phyloP scores from a whole-genome alignment of 2,329 filamentous ascomycete genomes.

The Ilyonectria robusta region DNA sequence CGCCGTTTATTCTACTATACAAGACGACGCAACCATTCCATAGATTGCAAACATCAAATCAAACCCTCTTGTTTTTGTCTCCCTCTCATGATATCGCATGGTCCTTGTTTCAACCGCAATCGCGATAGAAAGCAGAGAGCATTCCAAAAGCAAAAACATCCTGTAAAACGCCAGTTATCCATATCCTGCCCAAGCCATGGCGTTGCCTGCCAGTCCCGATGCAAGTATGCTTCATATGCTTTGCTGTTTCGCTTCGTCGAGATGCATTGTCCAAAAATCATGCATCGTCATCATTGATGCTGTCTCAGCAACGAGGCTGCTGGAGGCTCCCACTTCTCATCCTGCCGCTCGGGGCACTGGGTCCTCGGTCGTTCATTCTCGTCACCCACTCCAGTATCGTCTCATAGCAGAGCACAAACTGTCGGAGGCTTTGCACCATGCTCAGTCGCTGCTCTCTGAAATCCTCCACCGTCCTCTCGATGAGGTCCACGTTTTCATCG shows the following conservation, averaged over 20 bases:
- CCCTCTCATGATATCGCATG: constrained; percentile 11
- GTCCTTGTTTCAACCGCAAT: not conserved
- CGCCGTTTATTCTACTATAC: constrained; percentile 44
- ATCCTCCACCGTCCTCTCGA: constrained; percentile 90
- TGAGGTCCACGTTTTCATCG: constrained; percentile 80
- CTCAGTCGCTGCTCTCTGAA: constrained; percentile 90
- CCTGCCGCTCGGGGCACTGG: constrained; percentile 37
- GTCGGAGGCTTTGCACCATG: constrained; percentile 95
- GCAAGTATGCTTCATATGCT: constrained; percentile 39
- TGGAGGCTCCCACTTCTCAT: constrained; percentile 53
- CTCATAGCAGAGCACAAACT: constrained; percentile 98
- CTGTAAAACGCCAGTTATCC: constrained; percentile 33
- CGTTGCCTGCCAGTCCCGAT: constrained; percentile 36
- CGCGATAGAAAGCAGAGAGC: not conserved
- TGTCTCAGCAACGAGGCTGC: constrained; percentile 36
- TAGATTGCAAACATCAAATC: constrained; percentile 27
- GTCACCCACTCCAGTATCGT: constrained; percentile 90
- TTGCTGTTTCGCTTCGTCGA: constrained; percentile 21
- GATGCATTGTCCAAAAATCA: constrained; percentile 18
- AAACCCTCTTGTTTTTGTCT: constrained; percentile 32
- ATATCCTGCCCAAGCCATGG: constrained; percentile 6
- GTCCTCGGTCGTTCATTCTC: constrained; percentile 58
- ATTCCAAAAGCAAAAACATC: constrained; percentile 28
- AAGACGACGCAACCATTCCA: constrained; percentile 31
- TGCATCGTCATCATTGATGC: constrained; percentile 3